These are phyloP conservation scores for Parathielavia appendiculata DNA, from an alignment of 495 filamentous ascomycete species.

Conservation along the genomic window DNA sequence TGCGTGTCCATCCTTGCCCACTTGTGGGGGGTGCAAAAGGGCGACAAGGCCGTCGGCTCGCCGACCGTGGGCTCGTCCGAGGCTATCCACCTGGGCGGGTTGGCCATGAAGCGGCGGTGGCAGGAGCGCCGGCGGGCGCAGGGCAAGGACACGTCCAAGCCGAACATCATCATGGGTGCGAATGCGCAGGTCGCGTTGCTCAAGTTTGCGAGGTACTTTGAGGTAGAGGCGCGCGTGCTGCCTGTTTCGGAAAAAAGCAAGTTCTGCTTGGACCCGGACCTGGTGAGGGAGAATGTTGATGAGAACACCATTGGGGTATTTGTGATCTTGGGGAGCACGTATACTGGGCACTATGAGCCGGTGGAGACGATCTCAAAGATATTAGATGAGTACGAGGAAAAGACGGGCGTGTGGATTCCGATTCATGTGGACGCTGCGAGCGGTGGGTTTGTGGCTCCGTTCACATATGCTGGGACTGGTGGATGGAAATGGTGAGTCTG, in stretches of 20 bases:
- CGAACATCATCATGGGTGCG: constrained; percentile 74
- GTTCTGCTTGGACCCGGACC: constrained; percentile 57
- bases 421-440: constrained; percentile 73
- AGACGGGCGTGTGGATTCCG: constrained; percentile 62
- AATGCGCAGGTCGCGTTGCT: constrained; percentile 74
- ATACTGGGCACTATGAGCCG: constrained; percentile 73
- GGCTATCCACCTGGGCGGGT: constrained; percentile 67
- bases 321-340: constrained; percentile 68
- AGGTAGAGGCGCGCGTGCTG: constrained; percentile 67
- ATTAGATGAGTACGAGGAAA: constrained; percentile 59
- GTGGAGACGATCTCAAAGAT: constrained; percentile 63
- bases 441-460: constrained; percentile 70
- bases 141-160: constrained; percentile 57
- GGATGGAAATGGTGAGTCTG: constrained; percentile 52
- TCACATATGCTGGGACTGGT: constrained; percentile 57
- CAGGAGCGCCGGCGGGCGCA: constrained; percentile 57
- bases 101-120: constrained; percentile 77
- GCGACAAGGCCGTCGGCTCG: constrained; percentile 63
- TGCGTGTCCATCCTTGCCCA: constrained; percentile 67
- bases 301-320: constrained; percentile 79
- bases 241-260: constrained; percentile 60
- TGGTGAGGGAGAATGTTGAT: constrained; percentile 62
- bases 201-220: constrained; percentile 72
- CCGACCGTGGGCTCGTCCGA: constrained; percentile 71
- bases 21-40: constrained; percentile 61